Base-by-base conservation (phyloP, 371 early-diverging fungal genomes). In the Parasitella parasitica region DNA sequence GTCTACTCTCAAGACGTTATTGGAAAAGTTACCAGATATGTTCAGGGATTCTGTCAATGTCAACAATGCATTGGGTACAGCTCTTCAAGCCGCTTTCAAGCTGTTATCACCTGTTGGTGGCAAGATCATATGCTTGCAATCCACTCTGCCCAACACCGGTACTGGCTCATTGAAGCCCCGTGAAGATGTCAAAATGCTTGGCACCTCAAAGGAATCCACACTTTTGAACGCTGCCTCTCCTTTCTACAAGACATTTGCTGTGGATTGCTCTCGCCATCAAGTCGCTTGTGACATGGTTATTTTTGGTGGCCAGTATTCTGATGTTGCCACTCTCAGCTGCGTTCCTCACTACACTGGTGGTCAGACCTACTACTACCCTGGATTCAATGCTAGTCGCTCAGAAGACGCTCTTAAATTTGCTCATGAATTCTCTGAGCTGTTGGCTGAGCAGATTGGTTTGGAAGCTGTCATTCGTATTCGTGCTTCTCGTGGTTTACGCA, bases 401-500 rank as follows among this genome's bases (percentile, higher is more conserved):
- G 85, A 86, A 28, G 93, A 93, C 38, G 78, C 82, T 1, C 43
- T 78, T 20, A 89, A 91, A 60, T 80, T 95, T 57, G 71, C 83
- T 20, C 70, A 77, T 58, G 97, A 97, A 71, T 66, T 97, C 11
- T 43, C 70, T 0, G 72, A 83, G 6, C 84, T 91, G 59, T 77
- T 97, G 15, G 65, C 81, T 4, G 82, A 89, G 6, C 76, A 88
- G 20, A 76, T 92, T 38, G 94, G 92, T 0, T 77, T 93, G 30
- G 95, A 96, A 59, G 95, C 93, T 0, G 95, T 96, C 24, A 84
- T 96, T 77, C 86, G 97, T 37, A 87, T 96, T 6, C 85, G 97
- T 28, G 89, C 92, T 4, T 89, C 90, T 18, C 86, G 86, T 54
- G 95, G 95, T 22, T 82, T 93, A 20, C 65, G 78, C 78, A 49